These are phyloP conservation scores for Miamiensis avidus DNA, from an alignment of 169 alveolate species.

Conservation along the genomic window DNA sequence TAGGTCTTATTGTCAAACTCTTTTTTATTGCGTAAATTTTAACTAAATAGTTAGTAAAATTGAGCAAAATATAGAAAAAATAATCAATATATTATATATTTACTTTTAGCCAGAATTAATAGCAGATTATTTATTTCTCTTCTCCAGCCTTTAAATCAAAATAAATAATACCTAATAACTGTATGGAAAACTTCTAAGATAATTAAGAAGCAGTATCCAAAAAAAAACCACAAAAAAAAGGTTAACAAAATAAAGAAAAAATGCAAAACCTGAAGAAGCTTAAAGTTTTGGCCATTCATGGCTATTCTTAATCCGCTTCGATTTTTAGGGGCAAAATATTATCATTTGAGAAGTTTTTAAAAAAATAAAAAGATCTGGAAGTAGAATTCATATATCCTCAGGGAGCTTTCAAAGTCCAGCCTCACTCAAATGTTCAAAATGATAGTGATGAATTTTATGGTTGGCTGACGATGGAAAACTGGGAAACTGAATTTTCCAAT, in stretches of 20 bases:
- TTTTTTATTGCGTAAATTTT: too few species aligned
- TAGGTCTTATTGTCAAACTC: too few species aligned
- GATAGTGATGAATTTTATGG: background rate
- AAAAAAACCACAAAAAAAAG: too few species aligned
- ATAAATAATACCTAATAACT: too few species aligned
- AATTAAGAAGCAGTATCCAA: too few species aligned
- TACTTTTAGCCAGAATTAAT: background rate
- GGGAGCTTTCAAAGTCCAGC: background rate
- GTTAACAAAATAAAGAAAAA: too few species aligned
- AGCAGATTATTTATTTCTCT: too few species aligned
- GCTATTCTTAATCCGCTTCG: background rate
- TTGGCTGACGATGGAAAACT: background rate
- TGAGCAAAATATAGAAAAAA: too few species aligned
- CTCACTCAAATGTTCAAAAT: background rate
- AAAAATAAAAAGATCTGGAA: too few species aligned
- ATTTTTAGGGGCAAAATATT: background rate
- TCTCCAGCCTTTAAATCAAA: background rate
- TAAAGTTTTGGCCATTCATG: background rate
- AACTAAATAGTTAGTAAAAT: too few species aligned
- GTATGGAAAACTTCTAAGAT: background rate
- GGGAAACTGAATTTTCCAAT: background rate
- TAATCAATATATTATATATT: too few species aligned
- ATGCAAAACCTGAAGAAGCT: background rate
- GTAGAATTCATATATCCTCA: background rate
- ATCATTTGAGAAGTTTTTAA: background rate